These are phyloP conservation scores for Inga laurina DNA, from an alignment of 306 rosid genomes.

Conservation along the genomic window DNA sequence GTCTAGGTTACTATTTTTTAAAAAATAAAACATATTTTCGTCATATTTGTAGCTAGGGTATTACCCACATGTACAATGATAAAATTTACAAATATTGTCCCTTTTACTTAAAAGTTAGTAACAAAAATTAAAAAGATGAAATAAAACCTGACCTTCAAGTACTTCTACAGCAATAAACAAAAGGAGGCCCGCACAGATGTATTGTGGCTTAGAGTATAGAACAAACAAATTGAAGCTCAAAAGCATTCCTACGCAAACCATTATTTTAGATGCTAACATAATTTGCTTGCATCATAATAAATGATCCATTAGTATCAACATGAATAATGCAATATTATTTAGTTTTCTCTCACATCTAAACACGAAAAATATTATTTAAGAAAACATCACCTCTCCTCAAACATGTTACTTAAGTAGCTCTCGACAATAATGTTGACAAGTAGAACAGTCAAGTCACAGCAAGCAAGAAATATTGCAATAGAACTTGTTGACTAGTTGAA, in stretches of 20 bases:
- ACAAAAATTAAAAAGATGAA: background rate
- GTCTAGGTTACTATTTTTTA: background rate
- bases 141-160: slow-evolving; percentile 76
- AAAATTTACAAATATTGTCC: background rate
- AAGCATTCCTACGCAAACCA: slow-evolving; percentile 72
- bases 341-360: background rate
- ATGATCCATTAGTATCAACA: slow-evolving; percentile 3
- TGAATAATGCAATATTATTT: background rate
- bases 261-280: slow-evolving; percentile 73
- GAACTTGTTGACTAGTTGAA: slow-evolving; percentile 84
- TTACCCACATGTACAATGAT: too few species aligned
- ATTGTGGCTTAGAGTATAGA: slow-evolving; percentile 76
- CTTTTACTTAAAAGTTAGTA: background rate
- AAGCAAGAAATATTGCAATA: slow-evolving; percentile 86
- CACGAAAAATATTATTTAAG: background rate
- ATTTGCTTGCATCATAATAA: slow-evolving; percentile 72
- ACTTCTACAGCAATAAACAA: slow-evolving; percentile 96
- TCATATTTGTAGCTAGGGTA: background rate
- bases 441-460: slow-evolving; percentile 91
- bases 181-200: slow-evolving; percentile 84
- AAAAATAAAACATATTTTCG: background rate
- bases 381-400: slow-evolving; percentile 79
- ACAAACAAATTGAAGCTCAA: slow-evolving; percentile 68
- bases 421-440: slow-evolving; percentile 88
- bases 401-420: slow-evolving; percentile 93